phyloP scores from a whole-genome alignment of 768 basidiomycete species.

The Psilocybe azurescens region DNA sequence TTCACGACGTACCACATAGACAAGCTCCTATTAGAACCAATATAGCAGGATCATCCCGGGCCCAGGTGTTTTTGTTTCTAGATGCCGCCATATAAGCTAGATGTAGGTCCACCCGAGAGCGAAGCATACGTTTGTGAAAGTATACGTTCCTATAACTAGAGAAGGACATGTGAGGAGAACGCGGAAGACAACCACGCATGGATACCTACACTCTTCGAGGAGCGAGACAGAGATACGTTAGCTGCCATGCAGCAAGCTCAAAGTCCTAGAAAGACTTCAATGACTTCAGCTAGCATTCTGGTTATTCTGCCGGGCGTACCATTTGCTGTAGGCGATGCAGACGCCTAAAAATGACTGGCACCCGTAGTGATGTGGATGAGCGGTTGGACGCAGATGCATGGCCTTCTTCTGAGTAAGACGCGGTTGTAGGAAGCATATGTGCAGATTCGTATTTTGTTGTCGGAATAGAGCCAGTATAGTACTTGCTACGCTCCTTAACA shows the following conservation, averaged over 20 bases:
- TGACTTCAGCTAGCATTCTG: conserved; percentile 1
- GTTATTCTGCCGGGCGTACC: conserved; percentile 47
- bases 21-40: conserved; percentile 84
- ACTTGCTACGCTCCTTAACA: conserved; percentile 7
- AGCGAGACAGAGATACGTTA: conserved; percentile 91
- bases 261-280: conserved; percentile 71
- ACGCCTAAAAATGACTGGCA: conserved; percentile 83
- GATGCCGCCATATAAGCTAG: background rate
- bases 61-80: conserved; percentile 99
- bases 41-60: conserved; percentile 96
- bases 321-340: conserved; percentile 87
- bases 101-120: conserved; percentile 3
- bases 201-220: conserved; percentile 84
- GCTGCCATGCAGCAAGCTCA: conserved; percentile 94
- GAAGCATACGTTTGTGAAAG: conserved; percentile 88
- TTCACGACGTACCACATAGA: conserved; percentile 62
- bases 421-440: conserved; percentile 45
- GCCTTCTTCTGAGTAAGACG: conserved; percentile 44
- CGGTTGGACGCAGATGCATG: conserved; percentile 29
- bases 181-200: conserved; percentile 8
- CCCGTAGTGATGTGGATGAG: conserved; percentile 47
- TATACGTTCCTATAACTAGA: conserved; percentile 93
- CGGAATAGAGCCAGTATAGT: conserved; percentile 44
- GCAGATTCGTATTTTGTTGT: conserved; percentile 38
- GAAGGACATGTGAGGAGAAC: conserved; percentile 8